These are phyloP conservation scores for Furcasterigmium furcatum DNA, from an alignment of 2,329 filamentous ascomycete species.

Conservation along the genomic window DNA sequence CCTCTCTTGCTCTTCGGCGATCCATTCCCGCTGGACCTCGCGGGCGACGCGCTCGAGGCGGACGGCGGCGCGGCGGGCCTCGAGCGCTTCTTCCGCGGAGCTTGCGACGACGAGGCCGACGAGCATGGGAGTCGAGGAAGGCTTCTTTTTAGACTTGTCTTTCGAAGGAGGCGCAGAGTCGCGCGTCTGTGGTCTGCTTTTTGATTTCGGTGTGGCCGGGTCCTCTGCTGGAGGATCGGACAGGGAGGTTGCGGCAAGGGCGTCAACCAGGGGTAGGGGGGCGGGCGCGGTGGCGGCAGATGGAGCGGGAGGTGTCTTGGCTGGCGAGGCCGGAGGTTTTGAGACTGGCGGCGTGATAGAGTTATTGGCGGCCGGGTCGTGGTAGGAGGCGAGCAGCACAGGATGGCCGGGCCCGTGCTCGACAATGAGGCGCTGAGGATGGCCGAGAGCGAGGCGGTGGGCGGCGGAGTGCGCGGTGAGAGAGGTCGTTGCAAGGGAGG, in stretches of 20 bases:
- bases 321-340: slow-evolving; percentile 3
- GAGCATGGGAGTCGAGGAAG: slow-evolving; percentile 43
- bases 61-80: slow-evolving; percentile 50
- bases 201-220: neutral
- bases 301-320: slow-evolving; percentile 5
- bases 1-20: slow-evolving; percentile 22
- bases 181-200: slow-evolving; percentile 1
- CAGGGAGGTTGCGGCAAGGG: neutral
- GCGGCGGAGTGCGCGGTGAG: slow-evolving; percentile 51
- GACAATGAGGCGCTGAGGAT: slow-evolving; percentile 54
- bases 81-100: slow-evolving; percentile 39
- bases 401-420: slow-evolving; percentile 45
- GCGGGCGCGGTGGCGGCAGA: slow-evolving; percentile 1
- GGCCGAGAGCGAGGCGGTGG: slow-evolving; percentile 48
- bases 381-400: slow-evolving; percentile 41
- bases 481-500: slow-evolving; percentile 48
- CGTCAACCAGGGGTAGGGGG: slow-evolving; percentile 2
- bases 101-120: slow-evolving; percentile 52
- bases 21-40: slow-evolving; percentile 53
- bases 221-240: slow-evolving; percentile 2
- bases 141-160: slow-evolving; percentile 19
- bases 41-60: slow-evolving; percentile 51
- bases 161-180: slow-evolving; percentile 1
- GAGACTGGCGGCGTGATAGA: neutral
- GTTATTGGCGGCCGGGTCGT: slow-evolving; percentile 29